Percentiles rank a stretch among this genome's conserved stretches.
These are phyloP conservation scores for Rhizopus sp. DNA, from an alignment of 371 early-diverging fungal genomes.

Conservation along the genomic window DNA sequence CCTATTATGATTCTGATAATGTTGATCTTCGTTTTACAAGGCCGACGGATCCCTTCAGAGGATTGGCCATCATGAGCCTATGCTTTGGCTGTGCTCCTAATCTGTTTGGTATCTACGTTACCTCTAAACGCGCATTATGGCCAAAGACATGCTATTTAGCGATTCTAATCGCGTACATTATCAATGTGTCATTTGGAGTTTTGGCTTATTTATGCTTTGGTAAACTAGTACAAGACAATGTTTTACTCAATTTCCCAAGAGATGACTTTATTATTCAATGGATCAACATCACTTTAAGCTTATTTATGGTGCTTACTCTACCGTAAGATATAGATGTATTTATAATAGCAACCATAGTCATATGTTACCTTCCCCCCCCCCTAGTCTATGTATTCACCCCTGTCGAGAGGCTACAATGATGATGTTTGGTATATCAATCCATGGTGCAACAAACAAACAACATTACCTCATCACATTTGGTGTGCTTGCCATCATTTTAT, in stretches of 20 bases:
- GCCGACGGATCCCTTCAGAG: slow-evolving; percentile 30
- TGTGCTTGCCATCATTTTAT: slow-evolving; percentile 39
- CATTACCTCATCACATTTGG: slow-evolving; percentile 42
- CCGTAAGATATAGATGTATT: slow-evolving; percentile 32
- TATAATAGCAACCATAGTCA: neutral
- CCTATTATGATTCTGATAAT: slow-evolving; percentile 38
- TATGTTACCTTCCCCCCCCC: neutral
- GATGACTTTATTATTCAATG: slow-evolving; percentile 49
- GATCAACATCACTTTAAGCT: slow-evolving; percentile 45
- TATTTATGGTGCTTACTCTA: slow-evolving; percentile 52
- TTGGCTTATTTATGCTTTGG: slow-evolving; percentile 59
- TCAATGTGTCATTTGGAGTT: slow-evolving; percentile 56
- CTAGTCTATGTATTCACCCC: slow-evolving; percentile 47
- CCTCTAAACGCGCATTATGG: slow-evolving; percentile 43
- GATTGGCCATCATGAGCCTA: slow-evolving; percentile 54
- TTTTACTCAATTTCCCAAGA: slow-evolving; percentile 53
- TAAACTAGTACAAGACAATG: slow-evolving; percentile 47
- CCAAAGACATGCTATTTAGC: slow-evolving; percentile 38
- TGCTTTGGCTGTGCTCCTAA: slow-evolving; percentile 57
- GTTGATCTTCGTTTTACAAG: neutral
- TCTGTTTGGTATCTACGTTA: slow-evolving; percentile 49
- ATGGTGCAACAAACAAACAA: slow-evolving; percentile 37
- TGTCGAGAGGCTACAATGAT: slow-evolving; percentile 55
- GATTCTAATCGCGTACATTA: slow-evolving; percentile 37
- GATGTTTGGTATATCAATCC: slow-evolving; percentile 35